Evolutionary conservation across 331 rosid genomes (phyloP), one percentile per base, ranked within the genome.

Genomic region (Stylosanthes scabra): DNA sequence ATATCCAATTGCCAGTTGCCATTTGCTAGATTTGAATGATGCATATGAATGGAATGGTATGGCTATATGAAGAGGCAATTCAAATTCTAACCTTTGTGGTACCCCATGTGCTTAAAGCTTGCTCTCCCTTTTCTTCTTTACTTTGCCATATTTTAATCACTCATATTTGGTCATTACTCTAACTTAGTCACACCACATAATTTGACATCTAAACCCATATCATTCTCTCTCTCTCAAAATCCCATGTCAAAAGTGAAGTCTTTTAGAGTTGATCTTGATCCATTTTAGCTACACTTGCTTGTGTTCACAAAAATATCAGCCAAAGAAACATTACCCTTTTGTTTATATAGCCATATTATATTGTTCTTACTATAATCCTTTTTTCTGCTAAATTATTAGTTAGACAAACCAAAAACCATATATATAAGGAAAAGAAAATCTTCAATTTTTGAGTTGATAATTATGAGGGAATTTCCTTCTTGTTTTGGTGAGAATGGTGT

Each of bases 401-500:
- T 52, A 5, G 37, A 41, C 63, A 68, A 20, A 20, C 25, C 25
- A 20, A 20, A 20, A 20, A 20, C 25, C 25, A 20, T 20, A 20
- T 20, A 20, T 20, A 20, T 20, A 20, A 20, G 25, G 25, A 20
- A 20, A 20, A 20, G 25, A 20, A 20, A 20, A 20, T 20, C 25
- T 20, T 20, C 25, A 20, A 20, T 20, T 20, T 20, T 20, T 20
- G 25, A 20, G 25, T 20, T 20, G 25, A 20, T 20, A 20, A 20
- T 20, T 20, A 20, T 20, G 97, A 88, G 84, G 86, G 97, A 92
- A 20, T 92, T 89, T 67, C 96, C 97, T 72, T 89, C 97, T 76
- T 92, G 96, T 76, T 88, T 92, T 66, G 97, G 97, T n/a, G 97
- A 92, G 79, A 92, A 82, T 72, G 96, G 93, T 20, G 85, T 92